A percentile compares a stretch with the other conserved stretches of the same genome.
These are phyloP conservation scores for Dalbergia oliveri DNA, from an alignment of 306 rosid species.

Conservation along the genomic window DNA sequence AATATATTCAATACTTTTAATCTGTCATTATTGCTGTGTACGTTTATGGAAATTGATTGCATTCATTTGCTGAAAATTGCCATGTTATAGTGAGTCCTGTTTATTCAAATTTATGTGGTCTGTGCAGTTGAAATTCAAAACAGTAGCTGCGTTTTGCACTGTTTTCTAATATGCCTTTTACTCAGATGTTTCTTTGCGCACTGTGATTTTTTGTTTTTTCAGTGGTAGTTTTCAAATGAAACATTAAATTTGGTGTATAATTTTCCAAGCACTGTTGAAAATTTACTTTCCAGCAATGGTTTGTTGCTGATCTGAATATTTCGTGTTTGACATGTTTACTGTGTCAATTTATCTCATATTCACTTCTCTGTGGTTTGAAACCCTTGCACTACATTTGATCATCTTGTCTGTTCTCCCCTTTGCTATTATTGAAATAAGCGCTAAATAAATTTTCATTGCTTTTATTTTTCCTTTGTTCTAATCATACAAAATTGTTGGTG, in stretches of 20 bases:
- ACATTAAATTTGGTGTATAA: not conserved
- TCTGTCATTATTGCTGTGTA: not conserved
- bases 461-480: slow-evolving; percentile 12
- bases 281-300: not conserved
- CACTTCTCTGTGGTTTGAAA: slow-evolving; percentile 18
- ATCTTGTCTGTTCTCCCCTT: not conserved
- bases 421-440: slow-evolving; percentile 32
- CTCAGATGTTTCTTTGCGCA: not conserved
- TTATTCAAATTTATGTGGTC: not conserved
- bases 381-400: not conserved
- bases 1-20: too few relatives aligned
- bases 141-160: not conserved
- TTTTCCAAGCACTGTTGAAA: not conserved
- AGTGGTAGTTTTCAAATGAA: not conserved
- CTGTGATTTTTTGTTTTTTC: not conserved
- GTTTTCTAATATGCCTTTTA: slow-evolving; percentile 4
- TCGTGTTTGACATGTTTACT: not conserved
- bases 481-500: slow-evolving; percentile 40
- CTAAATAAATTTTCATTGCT: not conserved
- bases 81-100: not conserved
- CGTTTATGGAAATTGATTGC: not conserved
- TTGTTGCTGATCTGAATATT: slow-evolving; percentile 32
- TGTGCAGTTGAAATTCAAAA: not conserved
- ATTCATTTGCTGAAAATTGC: not conserved
- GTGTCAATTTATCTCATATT: not conserved